Base-by-base conservation (phyloP, 495 filamentous ascomycete genomes). In the Penicillium herquei region DNA sequence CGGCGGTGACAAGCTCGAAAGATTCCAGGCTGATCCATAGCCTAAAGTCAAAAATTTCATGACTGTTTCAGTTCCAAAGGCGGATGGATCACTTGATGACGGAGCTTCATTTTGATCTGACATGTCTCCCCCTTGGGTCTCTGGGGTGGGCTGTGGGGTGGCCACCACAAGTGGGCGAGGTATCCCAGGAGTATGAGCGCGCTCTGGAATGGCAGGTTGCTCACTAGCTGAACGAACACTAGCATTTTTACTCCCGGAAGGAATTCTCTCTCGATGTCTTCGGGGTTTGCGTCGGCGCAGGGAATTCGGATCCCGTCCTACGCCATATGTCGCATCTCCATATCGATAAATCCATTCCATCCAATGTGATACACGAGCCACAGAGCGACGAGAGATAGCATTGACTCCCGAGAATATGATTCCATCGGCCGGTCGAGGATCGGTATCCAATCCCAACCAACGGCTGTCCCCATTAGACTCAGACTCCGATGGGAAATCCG, bases 391-490 rank as follows among this genome's bases (percentile, higher is more conserved):
- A 13, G 82, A 82, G 18, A 96, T 65, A 6, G 82, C 78, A 3
- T 89, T 89, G 3, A 87, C 72, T 1, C 92, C 92, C 11, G 90
- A 79, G 67, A 97, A 97, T 8, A 97, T 78, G 4, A 90, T 81
- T 18, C 92, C 92, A 69, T 96, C 92, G 45, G 86, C 81, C 7
- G 85, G 81, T 0, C 77, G 75, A n/a, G 87, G 82, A 57, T 83
- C 76, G 35, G 67, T 67, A 16, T 85, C 87, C 40, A 71, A 73
- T 3, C 88, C 89, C 45, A 92, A 79, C 90, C 90, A 96, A 49
- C 18, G 49, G 6, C 21, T 51, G 42, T 61, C 44, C 7, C 17
- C 61, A 45, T 51, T 49, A 33, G 44, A 35, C 21, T 47, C 49
- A 39, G 55, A 37, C 26, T 21, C 30, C 34, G 49, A 31, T 16